Percentiles rank a stretch among this genome's conserved stretches.
Conservation (phyloP, 1,139 yeast species). For the Arxiozyma bovina region DNA sequence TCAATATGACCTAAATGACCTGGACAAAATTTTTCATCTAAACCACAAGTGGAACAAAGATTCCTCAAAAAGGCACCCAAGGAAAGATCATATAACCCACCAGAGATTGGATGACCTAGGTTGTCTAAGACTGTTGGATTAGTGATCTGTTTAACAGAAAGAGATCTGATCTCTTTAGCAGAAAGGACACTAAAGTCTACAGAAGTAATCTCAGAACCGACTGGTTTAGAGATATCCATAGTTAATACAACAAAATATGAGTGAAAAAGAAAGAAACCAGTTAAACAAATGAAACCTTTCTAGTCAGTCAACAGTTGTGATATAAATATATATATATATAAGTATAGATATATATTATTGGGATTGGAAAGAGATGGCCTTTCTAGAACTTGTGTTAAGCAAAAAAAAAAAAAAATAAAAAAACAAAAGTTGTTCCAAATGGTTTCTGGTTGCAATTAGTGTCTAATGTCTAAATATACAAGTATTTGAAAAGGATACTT, state of each 20-base stretch:
- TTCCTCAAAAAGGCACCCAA: slow-evolving; percentile 88
- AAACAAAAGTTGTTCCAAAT: no score
- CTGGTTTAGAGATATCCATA: slow-evolving; percentile 95
- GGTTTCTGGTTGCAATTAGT: neutral
- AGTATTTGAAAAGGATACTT: no score
- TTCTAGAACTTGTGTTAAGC: neutral
- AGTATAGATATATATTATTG: neutral
- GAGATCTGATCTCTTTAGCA: slow-evolving; percentile 69
- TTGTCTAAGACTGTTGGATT: slow-evolving; percentile 93
- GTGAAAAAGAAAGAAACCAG: neutral
- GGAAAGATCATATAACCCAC: slow-evolving; percentile 89
- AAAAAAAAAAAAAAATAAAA: no score
- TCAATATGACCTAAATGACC: slow-evolving; percentile 99
- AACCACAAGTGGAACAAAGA: slow-evolving; percentile 90
- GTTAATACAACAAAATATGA: neutral
- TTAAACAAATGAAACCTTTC: neutral
- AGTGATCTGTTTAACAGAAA: slow-evolving; percentile 90
- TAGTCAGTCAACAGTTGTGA: neutral
- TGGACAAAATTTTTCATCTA: slow-evolving; percentile 90
- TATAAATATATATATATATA: neutral
- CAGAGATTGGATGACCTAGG: slow-evolving; percentile 88
- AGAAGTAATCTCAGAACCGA: slow-evolving; percentile 85
- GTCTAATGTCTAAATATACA: neutral
- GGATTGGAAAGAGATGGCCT: neutral
- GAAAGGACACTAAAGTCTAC: slow-evolving; percentile 87